Base-by-base conservation (phyloP, 1,284 basidiomycete species). In the Leccinum insolens region DNA sequence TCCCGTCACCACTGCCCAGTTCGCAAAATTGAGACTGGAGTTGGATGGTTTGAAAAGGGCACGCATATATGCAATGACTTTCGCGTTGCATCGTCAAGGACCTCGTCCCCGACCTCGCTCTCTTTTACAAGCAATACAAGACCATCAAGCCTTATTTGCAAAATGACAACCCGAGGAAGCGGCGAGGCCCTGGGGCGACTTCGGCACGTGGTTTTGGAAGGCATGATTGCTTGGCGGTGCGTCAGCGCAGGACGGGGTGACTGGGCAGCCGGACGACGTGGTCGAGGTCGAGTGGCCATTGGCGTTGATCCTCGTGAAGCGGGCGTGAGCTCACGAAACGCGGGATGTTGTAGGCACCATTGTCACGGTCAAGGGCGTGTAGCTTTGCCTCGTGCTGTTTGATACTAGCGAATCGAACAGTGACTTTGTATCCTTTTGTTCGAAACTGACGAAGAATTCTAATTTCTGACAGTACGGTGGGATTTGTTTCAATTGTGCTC, bases 71-170 rank as follows among this genome's bases (percentile, higher is more conserved):
- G 22, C 37, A n/a, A 28, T 25, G 46, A 49, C 8, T 9, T 34
- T 4, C 7, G 14, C 4, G 4, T 64, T 15, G 6, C 84, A 88
- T 99, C 77, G 96, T 99, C 82, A 99, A 99, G 86, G 97, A 99
- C 83, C 91, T 99, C 75, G 95, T 99, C 3, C 95, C 91, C 11
- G 90, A 93, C 82, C 85, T 96, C 72, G 94, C 93, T 12, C 90
- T 91, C 72, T 97, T 96, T 87, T 98, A 97, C 91, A 98, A 99
- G 83, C 97, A 99, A 82, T 99, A 99, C 93, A 99, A 99, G 84
- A 96, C 95, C 55, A 98, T 99, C 80, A 92, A 99, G 82, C 95
- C 95, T 9, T 98, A 90, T 84, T 86, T 98, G 61, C 91, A 97
- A 85, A 95, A 95, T 81, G 92, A 95, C 80, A 95, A 93, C 81